Conservation (phyloP, 371 early-diverging fungal species). For the Lichtheimia hyalospora region DNA sequence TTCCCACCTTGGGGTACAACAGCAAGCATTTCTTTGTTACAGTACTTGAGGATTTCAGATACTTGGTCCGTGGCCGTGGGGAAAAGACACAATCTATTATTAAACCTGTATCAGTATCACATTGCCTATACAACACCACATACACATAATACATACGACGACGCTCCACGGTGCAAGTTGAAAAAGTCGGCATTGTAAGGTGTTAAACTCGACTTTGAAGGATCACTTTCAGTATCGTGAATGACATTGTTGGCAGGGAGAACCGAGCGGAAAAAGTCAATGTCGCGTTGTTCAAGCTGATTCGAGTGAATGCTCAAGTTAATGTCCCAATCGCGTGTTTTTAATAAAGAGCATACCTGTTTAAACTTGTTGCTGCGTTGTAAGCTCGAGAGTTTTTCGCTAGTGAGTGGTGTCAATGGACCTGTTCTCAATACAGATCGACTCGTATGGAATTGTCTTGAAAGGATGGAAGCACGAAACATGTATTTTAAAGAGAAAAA, state of each 20-base stretch:
- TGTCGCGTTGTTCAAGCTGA: conserved; percentile 42
- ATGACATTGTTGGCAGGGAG: conserved; percentile 30
- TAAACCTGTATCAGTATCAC: too few relatives aligned
- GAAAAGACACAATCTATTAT: conserved; percentile 46
- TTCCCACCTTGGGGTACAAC: conserved; percentile 97
- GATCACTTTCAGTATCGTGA: conserved; percentile 10
- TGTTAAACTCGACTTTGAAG: conserved; percentile 27
- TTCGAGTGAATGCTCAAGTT: neutral
- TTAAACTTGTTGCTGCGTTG: conserved; percentile 12
- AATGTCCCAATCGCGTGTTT: neutral
- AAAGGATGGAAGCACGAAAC: neutral
- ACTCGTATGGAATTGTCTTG: conserved; percentile 3
- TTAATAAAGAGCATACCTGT: conserved; percentile 2
- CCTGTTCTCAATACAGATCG: neutral
- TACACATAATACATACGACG: conserved; percentile 50
- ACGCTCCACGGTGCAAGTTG: conserved; percentile 77
- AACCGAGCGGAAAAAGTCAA: conserved; percentile 52
- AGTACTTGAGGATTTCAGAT: conserved; percentile 75
- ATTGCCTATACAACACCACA: too few relatives aligned
- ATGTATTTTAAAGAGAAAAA: neutral
- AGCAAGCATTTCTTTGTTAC: conserved; percentile 74
- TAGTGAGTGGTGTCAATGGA: conserved; percentile 10
- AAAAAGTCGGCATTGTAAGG: conserved; percentile 83
- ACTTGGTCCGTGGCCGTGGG: conserved; percentile 83
- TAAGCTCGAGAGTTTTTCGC: conserved; percentile 8